These are phyloP conservation scores for Calonectria fujianensis DNA, from an alignment of 2,329 filamentous ascomycete genomes.

Conservation along the genomic window DNA sequence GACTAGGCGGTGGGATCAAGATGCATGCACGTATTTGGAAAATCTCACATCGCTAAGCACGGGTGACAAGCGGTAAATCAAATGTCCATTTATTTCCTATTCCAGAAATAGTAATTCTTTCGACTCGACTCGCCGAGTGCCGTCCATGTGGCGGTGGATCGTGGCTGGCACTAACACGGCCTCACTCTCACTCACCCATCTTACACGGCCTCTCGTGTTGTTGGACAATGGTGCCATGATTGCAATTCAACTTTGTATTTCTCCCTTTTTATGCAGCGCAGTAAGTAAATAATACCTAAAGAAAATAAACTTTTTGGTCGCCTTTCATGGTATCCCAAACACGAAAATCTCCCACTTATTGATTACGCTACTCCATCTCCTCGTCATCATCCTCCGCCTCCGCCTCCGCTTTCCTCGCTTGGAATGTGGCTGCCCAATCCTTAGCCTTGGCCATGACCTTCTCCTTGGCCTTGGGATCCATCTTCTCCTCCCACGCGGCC, in stretches of 20 bases:
- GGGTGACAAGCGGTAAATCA: background rate
- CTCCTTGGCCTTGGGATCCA: constrained; percentile 80
- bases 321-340: constrained; percentile 53
- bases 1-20: background rate
- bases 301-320: constrained; percentile 49
- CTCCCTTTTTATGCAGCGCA: background rate
- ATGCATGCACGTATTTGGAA: background rate
- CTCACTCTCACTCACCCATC: background rate
- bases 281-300: constrained; percentile 20
- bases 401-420: constrained; percentile 65
- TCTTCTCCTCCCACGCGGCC: constrained; percentile 89
- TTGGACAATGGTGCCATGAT: background rate
- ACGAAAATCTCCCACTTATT: constrained; percentile 39
- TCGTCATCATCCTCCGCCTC: constrained; percentile 59
- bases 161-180: background rate
- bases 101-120: background rate
- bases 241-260: constrained; percentile 14
- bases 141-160: too few relatives aligned
- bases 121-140: background rate
- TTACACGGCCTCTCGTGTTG: background rate
- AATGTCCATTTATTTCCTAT: background rate
- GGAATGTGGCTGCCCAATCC: constrained; percentile 78
- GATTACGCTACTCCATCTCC: constrained; percentile 57
- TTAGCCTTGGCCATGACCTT: constrained; percentile 82
- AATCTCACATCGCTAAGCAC: background rate